Evolutionary conservation across 2,329 filamentous ascomycete genomes (phyloP).

Genomic region (Aureobasidium sp.): DNA sequence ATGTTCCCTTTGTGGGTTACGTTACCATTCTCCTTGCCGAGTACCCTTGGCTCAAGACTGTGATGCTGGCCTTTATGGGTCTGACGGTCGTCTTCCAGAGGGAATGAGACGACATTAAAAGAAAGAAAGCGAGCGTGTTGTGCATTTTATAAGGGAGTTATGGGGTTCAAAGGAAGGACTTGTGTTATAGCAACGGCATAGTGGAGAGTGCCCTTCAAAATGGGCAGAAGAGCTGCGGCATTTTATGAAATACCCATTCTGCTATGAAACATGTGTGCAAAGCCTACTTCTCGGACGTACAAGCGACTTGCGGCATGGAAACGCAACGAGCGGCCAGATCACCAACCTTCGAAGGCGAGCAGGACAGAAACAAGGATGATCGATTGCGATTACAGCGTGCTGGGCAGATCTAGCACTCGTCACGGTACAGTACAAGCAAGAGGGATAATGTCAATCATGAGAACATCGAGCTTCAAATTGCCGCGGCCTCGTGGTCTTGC

Average conservation of each 20-base stretch:
- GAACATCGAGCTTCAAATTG: background rate
- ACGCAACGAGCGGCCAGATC: background rate
- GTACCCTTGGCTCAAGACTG: constrained; percentile 94
- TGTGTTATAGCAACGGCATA: background rate
- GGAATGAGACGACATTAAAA: constrained; percentile 48
- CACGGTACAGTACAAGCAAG: background rate
- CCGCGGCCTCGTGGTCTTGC: background rate
- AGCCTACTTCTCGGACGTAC: background rate
- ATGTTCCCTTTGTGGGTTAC: constrained; percentile 91
- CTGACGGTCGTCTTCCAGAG: constrained; percentile 85
- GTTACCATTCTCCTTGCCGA: constrained; percentile 94
- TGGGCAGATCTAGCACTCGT: too few species aligned
- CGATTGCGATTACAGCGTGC: too few species aligned
- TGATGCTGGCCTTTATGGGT: constrained; percentile 91
- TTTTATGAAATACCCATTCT: background rate
- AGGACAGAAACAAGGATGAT: too few species aligned
- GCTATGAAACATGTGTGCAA: background rate
- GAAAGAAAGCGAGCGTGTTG: background rate
- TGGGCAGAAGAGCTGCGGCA: background rate
- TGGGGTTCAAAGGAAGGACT: background rate
- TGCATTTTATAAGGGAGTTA: background rate
- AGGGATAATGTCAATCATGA: background rate
- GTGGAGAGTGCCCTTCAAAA: background rate
- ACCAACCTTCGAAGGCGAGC: background rate
- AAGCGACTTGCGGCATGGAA: background rate